phyloP scores from a whole-genome alignment of 192 early-diverging fungal genomes.

The Coemansia sp. region DNA sequence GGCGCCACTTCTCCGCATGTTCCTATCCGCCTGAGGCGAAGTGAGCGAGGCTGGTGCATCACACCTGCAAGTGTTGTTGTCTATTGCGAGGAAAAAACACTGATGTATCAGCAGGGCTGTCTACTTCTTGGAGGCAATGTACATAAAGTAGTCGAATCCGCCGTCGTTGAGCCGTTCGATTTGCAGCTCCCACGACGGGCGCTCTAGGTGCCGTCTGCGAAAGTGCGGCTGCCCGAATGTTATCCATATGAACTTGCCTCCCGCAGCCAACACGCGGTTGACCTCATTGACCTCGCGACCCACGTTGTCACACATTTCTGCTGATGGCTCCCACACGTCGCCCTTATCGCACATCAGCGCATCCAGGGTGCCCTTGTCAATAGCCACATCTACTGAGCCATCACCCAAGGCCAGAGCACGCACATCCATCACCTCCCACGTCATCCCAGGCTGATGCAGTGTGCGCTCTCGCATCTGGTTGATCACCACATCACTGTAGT shows the following conservation, averaged over 20 bases:
- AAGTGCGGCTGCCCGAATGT: conserved; percentile 94
- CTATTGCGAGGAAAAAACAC: too few species aligned
- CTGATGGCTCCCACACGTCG: conserved; percentile 84
- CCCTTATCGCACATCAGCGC: conserved; percentile 83
- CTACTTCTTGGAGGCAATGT: conserved; percentile 58
- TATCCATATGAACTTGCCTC: conserved; percentile 82
- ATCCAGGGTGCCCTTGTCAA: conserved; percentile 93
- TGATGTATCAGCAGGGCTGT: background rate
- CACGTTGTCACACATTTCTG: conserved; percentile 65
- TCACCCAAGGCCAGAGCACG: conserved; percentile 62
- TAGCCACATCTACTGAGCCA: conserved; percentile 66
- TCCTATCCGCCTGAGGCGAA: background rate
- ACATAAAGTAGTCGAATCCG: conserved; percentile 79
- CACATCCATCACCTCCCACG: conserved; percentile 75
- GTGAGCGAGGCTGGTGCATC: background rate
- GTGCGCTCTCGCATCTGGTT: conserved; percentile 64
- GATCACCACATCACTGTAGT: conserved; percentile 78
- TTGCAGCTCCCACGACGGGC: conserved; percentile 64
- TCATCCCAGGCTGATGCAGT: conserved; percentile 36
- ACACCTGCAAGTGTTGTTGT: background rate
- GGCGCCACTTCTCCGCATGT: background rate
- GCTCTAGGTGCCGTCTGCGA: conserved; percentile 67
- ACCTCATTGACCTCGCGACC: conserved; percentile 75
- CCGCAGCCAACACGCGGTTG: conserved; percentile 66
- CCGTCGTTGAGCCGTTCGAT: conserved; percentile 67